Evolutionary conservation across 2,329 filamentous ascomycete species (phyloP), one percentile per base, ranked within the genome.

Genomic region (Ophiostoma ulmi): DNA sequence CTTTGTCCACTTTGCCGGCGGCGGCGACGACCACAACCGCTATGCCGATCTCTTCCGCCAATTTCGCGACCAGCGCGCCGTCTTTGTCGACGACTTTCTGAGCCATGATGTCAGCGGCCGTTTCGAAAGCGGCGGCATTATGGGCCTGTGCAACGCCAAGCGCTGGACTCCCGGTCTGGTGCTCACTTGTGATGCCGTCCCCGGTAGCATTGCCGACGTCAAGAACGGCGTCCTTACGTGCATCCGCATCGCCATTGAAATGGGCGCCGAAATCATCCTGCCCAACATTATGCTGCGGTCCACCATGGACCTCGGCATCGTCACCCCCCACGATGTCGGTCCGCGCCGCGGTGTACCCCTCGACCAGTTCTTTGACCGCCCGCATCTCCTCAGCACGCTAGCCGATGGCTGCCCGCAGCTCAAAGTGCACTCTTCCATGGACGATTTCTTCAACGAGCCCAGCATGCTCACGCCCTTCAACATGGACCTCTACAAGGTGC

Each of bases 151-250:
- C 76, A 77, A 76, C 36, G 76, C 72, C 67, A 81, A 75, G 68
- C 76, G 71, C 22, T 84, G 82, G 82, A 78, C 77, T 1, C 76
- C 78, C 1, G 80, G 79, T 4, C 74, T 84, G 52, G 75, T 84
- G 26, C 78, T 84, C 74, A 78, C 79, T 26, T 83, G 83, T 71
- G 80, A 80, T 22, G 77, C 80, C n/a, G 77, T 79, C 6, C 76
- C 80, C 1, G 83, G 82, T 3, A 82, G 81, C 5, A 74, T 84
- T n/a, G 81, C 78, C 6, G 78, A 80, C 69, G 79, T 83, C 22
- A 80, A 82, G 71, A 82, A 82, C 73, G 80, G 79, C n/a, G 76
- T 82, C 48, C 75, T 84, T 69, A 80, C 80, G 71, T 84, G 83
- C 75, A 75, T 84, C 31, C 79, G 82, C 63, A 79, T 81, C 69